phyloP scores from a whole-genome alignment of 2,329 filamentous ascomycete genomes.

The Aspergillus piperis region DNA sequence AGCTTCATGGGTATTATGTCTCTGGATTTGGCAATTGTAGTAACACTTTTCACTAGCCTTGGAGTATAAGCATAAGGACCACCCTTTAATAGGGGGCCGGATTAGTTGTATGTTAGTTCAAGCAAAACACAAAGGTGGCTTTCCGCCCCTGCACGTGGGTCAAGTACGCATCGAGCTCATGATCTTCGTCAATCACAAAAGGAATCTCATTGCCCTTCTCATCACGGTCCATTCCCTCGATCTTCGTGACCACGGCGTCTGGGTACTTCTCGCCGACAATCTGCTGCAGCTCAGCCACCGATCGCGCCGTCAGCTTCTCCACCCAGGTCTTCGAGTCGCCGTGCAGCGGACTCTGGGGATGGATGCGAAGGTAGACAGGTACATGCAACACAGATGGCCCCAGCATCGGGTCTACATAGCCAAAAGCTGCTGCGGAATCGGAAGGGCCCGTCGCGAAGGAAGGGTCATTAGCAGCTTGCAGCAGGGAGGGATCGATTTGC shows the following conservation, averaged over 20 bases:
- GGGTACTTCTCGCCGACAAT: conserved; percentile 63
- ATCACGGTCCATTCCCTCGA: conserved; percentile 68
- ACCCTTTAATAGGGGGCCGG: no score
- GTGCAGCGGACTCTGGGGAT: conserved; percentile 61
- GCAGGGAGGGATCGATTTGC: conserved; percentile 65
- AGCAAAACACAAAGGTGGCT: conserved; percentile 53
- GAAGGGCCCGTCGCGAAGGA: conserved; percentile 34
- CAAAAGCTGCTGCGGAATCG: conserved; percentile 33
- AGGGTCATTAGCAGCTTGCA: conserved; percentile 58
- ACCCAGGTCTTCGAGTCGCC: conserved; percentile 60
- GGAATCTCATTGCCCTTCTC: conserved; percentile 61
- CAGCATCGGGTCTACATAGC: conserved; percentile 42
- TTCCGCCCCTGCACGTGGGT: conserved; percentile 61
- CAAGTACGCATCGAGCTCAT: conserved; percentile 72
- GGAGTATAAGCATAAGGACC: no score
- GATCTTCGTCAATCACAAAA: conserved; percentile 68
- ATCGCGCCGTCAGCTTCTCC: conserved; percentile 59
- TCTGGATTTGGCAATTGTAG: no score
- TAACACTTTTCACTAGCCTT: no score
- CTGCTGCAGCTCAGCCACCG: conserved; percentile 64
- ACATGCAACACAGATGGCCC: conserved; percentile 44
- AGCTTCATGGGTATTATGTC: no score
- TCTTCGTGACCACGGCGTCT: conserved; percentile 58
- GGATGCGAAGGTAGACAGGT: conserved; percentile 69
- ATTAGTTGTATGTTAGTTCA: conserved; percentile 23